Evolutionary conservation across 2,329 filamentous ascomycete genomes (phyloP).

Genomic region (Penicillium sp.): DNA sequence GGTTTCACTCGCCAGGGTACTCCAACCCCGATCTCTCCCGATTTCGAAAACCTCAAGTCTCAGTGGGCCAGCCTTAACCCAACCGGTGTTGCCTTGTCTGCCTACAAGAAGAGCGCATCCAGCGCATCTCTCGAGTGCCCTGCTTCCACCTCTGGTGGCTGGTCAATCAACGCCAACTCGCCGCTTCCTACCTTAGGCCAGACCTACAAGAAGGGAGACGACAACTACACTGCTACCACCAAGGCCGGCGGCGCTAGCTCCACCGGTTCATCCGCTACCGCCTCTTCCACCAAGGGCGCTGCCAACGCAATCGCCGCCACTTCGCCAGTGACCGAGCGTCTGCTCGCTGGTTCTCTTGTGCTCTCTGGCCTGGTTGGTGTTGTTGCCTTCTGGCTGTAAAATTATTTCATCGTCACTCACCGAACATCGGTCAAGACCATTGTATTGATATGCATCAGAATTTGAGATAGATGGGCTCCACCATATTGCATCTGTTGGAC

Average conservation of each 20-base stretch:
- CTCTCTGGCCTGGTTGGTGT: slow-evolving; percentile 23
- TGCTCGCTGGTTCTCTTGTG: slow-evolving; percentile 20
- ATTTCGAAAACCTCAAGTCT: slow-evolving; percentile 74
- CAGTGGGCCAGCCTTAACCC: slow-evolving; percentile 76
- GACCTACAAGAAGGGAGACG: slow-evolving; percentile 28
- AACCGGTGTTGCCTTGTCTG: slow-evolving; percentile 65
- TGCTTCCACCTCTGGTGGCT: slow-evolving; percentile 66
- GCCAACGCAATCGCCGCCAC: slow-evolving; percentile 10
- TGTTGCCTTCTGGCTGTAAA: slow-evolving; percentile 28
- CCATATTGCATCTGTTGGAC: neutral
- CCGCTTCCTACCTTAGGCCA: slow-evolving; percentile 70
- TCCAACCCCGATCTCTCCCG: slow-evolving; percentile 71
- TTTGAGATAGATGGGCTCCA: slow-evolving; percentile 15
- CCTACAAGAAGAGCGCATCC: slow-evolving; percentile 66
- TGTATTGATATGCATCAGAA: slow-evolving; percentile 23
- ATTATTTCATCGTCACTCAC: neutral
- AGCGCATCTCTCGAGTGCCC: slow-evolving; percentile 70
- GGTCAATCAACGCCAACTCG: slow-evolving; percentile 72
- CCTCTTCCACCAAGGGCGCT: slow-evolving; percentile 5
- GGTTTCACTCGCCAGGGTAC: slow-evolving; percentile 72
- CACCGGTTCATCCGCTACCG: neutral
- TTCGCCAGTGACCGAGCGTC: slow-evolving; percentile 14
- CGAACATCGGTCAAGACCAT: neutral
- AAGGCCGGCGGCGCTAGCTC: slow-evolving; percentile 12
- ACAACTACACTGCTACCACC: slow-evolving; percentile 14